A percentile compares a stretch with the other conserved stretches of the same genome.
Evolutionary conservation across 306 rosid genomes (phyloP).

Genomic region (Dalbergia oliveri): DNA sequence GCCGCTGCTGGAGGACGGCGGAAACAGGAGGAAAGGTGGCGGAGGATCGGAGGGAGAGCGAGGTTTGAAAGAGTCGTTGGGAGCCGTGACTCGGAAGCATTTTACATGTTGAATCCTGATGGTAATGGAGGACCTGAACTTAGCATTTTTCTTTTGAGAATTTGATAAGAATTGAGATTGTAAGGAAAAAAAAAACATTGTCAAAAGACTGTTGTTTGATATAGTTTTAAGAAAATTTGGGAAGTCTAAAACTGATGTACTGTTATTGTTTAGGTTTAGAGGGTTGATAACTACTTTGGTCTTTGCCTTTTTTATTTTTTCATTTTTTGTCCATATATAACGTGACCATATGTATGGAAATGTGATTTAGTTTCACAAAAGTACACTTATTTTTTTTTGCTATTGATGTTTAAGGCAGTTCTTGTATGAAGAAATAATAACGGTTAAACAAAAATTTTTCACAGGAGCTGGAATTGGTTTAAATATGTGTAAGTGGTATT

Average conservation of each 20-base stretch:
- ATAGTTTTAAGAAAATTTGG: too few species aligned
- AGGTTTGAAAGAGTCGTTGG: conserved; percentile 93
- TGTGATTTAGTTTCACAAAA: too few species aligned
- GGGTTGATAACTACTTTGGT: not conserved
- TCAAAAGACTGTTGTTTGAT: too few species aligned
- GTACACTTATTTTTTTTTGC: too few species aligned
- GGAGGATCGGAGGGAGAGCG: conserved; percentile 76
- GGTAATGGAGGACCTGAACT: conserved; percentile 94
- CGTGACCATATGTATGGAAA: not conserved
- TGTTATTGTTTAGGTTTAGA: too few species aligned
- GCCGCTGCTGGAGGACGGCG: conserved; percentile 66
- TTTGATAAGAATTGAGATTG: conserved; percentile 45
- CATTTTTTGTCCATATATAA: not conserved
- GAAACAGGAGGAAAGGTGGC: not conserved
- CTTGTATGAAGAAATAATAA: too few species aligned
- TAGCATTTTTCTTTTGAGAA: conserved; percentile 83
- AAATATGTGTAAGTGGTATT: too few species aligned
- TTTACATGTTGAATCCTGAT: conserved; percentile 94
- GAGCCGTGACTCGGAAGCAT: conserved; percentile 96
- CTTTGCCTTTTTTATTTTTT: too few species aligned
- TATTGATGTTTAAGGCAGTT: too few species aligned
- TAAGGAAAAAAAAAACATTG: not conserved
- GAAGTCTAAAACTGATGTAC: too few species aligned
- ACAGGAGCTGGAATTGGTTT: too few species aligned
- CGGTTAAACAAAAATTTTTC: too few species aligned